These are phyloP conservation scores for Dothistroma septosporum DNA, from an alignment of 2,329 filamentous ascomycete genomes.

Conservation along the genomic window DNA sequence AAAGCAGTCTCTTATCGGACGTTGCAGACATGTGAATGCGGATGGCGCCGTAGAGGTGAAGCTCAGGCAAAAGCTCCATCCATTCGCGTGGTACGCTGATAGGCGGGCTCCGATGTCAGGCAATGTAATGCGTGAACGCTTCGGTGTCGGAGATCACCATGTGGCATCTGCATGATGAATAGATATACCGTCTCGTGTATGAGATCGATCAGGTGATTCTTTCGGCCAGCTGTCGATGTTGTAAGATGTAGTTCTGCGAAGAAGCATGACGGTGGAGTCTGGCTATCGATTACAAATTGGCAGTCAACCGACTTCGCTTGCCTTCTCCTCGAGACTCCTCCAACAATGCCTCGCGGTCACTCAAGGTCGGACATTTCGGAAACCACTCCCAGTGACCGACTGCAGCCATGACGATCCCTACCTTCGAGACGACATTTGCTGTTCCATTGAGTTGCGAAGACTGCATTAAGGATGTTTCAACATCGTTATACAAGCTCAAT, in stretches of 20 bases:
- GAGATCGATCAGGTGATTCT: no score
- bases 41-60: not conserved
- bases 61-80: not conserved
- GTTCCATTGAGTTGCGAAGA: conserved; percentile 88
- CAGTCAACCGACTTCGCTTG: no score
- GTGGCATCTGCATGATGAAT: not conserved
- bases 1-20: conserved; percentile 1
- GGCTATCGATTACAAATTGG: no score
- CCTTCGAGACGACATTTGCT: conserved; percentile 78
- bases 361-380: conserved; percentile 1
- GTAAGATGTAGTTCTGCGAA: no score
- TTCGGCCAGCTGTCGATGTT: no score
- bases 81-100: not conserved
- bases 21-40: not conserved
- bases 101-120: not conserved
- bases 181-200: no score
- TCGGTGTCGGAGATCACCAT: not conserved
- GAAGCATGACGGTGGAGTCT: no score
- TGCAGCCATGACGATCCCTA: conserved; percentile 31
- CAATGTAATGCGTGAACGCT: not conserved
- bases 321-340: no score
- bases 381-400: not conserved
- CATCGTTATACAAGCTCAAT: conserved; percentile 68
- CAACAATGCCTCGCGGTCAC: not conserved
- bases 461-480: conserved; percentile 83